These are phyloP conservation scores for Sporothrix brunneoviolacea DNA, from an alignment of 2,329 filamentous ascomycete genomes.

Conservation along the genomic window DNA sequence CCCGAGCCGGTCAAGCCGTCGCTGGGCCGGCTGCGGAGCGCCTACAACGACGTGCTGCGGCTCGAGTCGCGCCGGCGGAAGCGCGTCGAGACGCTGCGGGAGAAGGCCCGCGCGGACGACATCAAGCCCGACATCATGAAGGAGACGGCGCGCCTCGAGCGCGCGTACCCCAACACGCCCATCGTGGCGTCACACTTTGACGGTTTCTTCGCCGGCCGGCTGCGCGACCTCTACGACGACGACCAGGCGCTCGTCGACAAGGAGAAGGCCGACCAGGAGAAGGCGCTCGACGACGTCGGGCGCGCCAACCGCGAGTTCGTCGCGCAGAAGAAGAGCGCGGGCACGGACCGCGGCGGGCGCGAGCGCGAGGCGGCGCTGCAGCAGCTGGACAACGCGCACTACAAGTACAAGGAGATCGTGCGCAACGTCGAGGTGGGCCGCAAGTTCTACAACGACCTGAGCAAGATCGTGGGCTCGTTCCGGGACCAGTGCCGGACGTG, in stretches of 20 bases:
- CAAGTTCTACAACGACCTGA: constrained; percentile 96
- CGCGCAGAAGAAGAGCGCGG: constrained; percentile 48
- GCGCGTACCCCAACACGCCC: constrained; percentile 74
- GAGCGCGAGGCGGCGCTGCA: constrained; percentile 85
- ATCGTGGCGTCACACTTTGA: constrained; percentile 90
- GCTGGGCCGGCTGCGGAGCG: constrained; percentile 67
- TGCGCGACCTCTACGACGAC: constrained; percentile 68
- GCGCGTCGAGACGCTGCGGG: constrained; percentile 70
- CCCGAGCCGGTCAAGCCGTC: constrained; percentile 75
- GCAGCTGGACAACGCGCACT: constrained; percentile 80
- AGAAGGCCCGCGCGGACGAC: constrained; percentile 79
- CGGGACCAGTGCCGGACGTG: constrained; percentile 72
- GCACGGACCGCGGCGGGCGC: constrained; percentile 47
- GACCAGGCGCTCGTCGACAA: constrained; percentile 62
- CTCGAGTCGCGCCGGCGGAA: constrained; percentile 74
- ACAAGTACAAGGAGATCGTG: constrained; percentile 94
- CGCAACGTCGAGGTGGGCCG: constrained; percentile 84
- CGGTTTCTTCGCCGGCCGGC: constrained; percentile 74
- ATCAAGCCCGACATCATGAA: constrained; percentile 77
- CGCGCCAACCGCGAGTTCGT: constrained; percentile 75
- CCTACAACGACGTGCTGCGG: constrained; percentile 76
- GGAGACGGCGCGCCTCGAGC: constrained; percentile 78
- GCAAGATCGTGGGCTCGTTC: constrained; percentile 76
- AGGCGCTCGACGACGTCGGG: constrained; percentile 60
- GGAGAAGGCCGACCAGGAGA: constrained; percentile 71